A percentile compares a stretch with the other conserved stretches of the same genome.
phyloP scores from a whole-genome alignment of 2,329 filamentous ascomycete species.

The Calonectria leucothoes region DNA sequence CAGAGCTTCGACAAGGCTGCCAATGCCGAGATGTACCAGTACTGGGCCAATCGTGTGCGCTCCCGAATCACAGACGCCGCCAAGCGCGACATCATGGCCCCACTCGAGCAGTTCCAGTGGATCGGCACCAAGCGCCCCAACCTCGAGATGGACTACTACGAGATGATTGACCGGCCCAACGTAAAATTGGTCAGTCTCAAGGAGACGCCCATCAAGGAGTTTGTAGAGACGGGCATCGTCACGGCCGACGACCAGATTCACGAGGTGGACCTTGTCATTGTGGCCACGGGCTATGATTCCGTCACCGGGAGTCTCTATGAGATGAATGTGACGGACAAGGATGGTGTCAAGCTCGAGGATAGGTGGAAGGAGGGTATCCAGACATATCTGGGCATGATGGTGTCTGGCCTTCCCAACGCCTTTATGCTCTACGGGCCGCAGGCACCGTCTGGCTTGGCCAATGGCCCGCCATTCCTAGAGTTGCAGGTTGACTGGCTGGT shows the following conservation, averaged over 20 bases:
- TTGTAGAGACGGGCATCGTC: slow-evolving; percentile 33
- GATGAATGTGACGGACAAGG: slow-evolving; percentile 32
- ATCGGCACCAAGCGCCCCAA: slow-evolving; percentile 59
- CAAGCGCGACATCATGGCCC: slow-evolving; percentile 59
- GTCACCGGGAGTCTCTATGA: slow-evolving; percentile 36
- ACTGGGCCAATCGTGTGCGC: slow-evolving; percentile 58
- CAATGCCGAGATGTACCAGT: slow-evolving; percentile 59
- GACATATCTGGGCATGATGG: slow-evolving; percentile 39
- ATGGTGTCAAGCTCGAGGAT: slow-evolving; percentile 23
- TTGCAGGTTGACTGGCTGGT: background rate
- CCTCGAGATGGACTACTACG: slow-evolving; percentile 62
- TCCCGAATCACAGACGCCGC: slow-evolving; percentile 56
- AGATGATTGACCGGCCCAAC: slow-evolving; percentile 57
- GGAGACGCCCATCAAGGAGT: slow-evolving; percentile 53
- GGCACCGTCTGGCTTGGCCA: background rate
- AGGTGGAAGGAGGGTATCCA: slow-evolving; percentile 30
- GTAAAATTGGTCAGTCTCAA: slow-evolving; percentile 60
- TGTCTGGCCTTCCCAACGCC: slow-evolving; percentile 31
- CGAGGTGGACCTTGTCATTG: slow-evolving; percentile 36
- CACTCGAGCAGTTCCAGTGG: slow-evolving; percentile 55
- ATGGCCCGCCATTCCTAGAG: background rate
- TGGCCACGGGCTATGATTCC: slow-evolving; percentile 36
- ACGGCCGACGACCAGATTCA: background rate
- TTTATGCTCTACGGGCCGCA: slow-evolving; percentile 41
- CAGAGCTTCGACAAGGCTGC: slow-evolving; percentile 52